phyloP scores from a whole-genome alignment of 2,329 filamentous ascomycete genomes.

The Nemania sp. region DNA sequence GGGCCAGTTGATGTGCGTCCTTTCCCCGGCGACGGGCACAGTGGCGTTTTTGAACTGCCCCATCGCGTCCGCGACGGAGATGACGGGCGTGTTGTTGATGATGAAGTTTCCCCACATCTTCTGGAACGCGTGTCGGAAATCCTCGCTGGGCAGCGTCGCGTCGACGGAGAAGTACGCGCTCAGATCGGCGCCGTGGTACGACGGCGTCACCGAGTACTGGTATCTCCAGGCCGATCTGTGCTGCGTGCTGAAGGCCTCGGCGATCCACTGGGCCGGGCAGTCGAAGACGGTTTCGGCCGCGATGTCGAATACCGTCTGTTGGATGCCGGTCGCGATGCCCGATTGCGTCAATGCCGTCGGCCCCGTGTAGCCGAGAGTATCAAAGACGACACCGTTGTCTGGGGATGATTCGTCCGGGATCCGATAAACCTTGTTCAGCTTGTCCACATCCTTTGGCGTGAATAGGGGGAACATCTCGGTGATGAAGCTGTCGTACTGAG shows the following conservation, averaged over 20 bases:
- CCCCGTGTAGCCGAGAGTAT: conserved; percentile 43
- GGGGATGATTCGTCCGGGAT: conserved; percentile 22
- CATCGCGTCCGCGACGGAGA: conserved; percentile 39
- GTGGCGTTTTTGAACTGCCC: conserved; percentile 41
- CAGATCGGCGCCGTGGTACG: conserved; percentile 43
- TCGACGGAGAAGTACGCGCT: conserved; percentile 41
- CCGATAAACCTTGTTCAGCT: conserved; percentile 30
- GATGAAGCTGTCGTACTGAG: conserved; percentile 36
- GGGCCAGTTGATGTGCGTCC: conserved; percentile 40
- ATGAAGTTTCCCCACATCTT: conserved; percentile 51
- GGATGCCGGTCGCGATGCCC: conserved; percentile 50
- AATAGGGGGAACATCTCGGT: conserved; percentile 35
- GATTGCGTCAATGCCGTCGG: conserved; percentile 53
- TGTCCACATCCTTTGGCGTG: conserved; percentile 22
- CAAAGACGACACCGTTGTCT: conserved; percentile 36
- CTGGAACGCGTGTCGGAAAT: conserved; percentile 46
- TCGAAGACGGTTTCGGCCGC: conserved; percentile 55
- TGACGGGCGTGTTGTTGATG: conserved; percentile 45
- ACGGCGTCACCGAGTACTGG: conserved; percentile 46
- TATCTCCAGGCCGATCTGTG: conserved; percentile 47
- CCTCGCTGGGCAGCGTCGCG: conserved; percentile 37
- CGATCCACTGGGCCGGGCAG: conserved; percentile 56
- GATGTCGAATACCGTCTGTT: conserved; percentile 53
- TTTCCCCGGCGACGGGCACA: conserved; percentile 34
- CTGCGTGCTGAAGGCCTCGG: conserved; percentile 46